Conservation (phyloP, 2,329 filamentous ascomycete species). For the Phoma herbarum region DNA sequence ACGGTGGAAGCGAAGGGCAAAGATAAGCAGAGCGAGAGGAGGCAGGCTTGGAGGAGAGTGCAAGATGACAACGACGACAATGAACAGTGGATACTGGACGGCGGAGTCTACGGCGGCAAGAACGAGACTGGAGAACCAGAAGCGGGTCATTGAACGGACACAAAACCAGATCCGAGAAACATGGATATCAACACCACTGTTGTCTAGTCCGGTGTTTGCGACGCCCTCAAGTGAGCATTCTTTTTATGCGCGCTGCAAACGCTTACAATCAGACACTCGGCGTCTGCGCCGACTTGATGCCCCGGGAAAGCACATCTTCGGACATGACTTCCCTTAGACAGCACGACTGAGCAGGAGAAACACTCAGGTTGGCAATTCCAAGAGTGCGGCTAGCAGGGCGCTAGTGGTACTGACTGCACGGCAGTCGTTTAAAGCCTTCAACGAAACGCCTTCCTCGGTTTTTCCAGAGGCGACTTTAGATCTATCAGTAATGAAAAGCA, state of each 20-base stretch:
- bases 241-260: not conserved
- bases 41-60: constrained; percentile 59
- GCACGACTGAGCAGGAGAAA: not conserved
- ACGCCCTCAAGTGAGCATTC: not conserved
- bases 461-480: not conserved
- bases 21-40: constrained; percentile 49
- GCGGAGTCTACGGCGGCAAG: constrained; percentile 57
- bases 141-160: constrained; percentile 21
- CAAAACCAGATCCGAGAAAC: not conserved
- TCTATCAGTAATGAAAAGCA: not conserved
- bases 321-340: not conserved
- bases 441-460: not conserved
- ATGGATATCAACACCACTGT: not conserved
- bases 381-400: not conserved
- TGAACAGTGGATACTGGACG: constrained; percentile 63
- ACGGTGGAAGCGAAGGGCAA: constrained; percentile 61
- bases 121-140: constrained; percentile 25
- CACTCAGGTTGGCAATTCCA: not conserved
- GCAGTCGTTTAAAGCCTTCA: not conserved
- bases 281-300: not conserved
- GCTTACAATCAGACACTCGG: not conserved
- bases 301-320: not conserved
- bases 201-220: not conserved
- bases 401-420: not conserved
- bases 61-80: constrained; percentile 64